Conservation (phyloP, 306 rosid genomes). For the Cicer chorassanicum region DNA sequence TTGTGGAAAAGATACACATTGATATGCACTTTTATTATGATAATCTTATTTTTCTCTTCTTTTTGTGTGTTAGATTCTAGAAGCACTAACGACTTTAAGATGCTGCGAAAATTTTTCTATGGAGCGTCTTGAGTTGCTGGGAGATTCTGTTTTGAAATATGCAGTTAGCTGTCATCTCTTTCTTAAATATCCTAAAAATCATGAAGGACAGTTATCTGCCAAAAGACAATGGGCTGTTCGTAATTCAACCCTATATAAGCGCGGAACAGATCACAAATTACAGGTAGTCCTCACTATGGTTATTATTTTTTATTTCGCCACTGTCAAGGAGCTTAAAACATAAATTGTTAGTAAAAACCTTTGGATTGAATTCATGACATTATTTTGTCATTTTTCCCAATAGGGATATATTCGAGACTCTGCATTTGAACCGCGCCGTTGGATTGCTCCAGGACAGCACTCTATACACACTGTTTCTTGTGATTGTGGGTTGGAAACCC, state of each 20-base stretch:
- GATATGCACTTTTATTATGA: constrained; percentile 20
- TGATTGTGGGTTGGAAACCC: constrained; percentile 78
- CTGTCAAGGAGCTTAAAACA: constrained; percentile 17
- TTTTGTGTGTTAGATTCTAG: constrained; percentile 66
- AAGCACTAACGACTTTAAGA: constrained; percentile 87
- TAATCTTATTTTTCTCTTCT: constrained; percentile 31
- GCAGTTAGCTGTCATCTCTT: constrained; percentile 80
- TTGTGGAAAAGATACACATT: constrained; percentile 32
- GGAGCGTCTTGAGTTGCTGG: constrained; percentile 98
- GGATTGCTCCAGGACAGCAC: constrained; percentile 92
- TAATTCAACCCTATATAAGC: constrained; percentile 76
- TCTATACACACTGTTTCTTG: constrained; percentile 63
- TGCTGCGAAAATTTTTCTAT: constrained; percentile 77
- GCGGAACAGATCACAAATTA: constrained; percentile 65
- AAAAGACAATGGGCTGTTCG: constrained; percentile 59
- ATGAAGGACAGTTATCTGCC: constrained; percentile 81
- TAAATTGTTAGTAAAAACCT: neutral
- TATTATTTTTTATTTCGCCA: constrained; percentile 23
- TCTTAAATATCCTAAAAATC: constrained; percentile 73
- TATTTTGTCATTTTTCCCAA: constrained; percentile 41
- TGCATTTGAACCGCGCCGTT: constrained; percentile 95
- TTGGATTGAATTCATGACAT: neutral
- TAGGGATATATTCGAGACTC: constrained; percentile 83
- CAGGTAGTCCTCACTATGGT: constrained; percentile 59
- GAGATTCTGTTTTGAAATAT: constrained; percentile 91